phyloP scores from a whole-genome alignment of 345 rosid species.

The Camelina laxa region DNA sequence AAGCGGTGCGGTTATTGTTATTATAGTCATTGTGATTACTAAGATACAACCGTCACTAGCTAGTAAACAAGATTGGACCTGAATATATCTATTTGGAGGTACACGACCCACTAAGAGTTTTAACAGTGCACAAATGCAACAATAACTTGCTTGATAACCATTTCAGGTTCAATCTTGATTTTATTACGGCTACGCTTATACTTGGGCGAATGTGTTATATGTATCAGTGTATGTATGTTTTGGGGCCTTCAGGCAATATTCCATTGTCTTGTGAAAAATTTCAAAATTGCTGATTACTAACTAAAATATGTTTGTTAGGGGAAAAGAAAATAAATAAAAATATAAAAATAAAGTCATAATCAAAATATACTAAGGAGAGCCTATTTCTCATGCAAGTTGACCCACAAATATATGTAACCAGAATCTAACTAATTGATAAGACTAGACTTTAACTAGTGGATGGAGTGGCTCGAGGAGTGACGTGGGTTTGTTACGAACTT shows the following conservation, averaged over 20 bases:
- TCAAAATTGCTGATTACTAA: constrained; percentile 4
- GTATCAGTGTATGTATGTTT: too few species aligned
- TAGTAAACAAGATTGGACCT: background rate
- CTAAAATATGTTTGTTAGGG: background rate
- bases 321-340: too few species aligned
- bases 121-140: background rate
- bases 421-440: constrained; percentile 44
- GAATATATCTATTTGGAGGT: background rate
- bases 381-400: constrained; percentile 43
- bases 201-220: background rate
- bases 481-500: constrained; percentile 40
- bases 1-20: constrained; percentile 31
- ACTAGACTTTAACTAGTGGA: constrained; percentile 35
- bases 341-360: background rate
- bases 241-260: too few species aligned
- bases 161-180: background rate
- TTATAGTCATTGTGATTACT: constrained; percentile 13
- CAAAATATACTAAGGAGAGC: constrained; percentile 16
- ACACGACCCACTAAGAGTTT: background rate
- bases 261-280: background rate
- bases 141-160: background rate
- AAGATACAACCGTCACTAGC: constrained; percentile 19
- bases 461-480: constrained; percentile 78
- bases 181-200: too few species aligned
- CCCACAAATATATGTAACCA: constrained; percentile 41